Evolutionary conservation across 2,329 filamentous ascomycete genomes (phyloP).

Genomic region (Talaromyces islandicus): DNA sequence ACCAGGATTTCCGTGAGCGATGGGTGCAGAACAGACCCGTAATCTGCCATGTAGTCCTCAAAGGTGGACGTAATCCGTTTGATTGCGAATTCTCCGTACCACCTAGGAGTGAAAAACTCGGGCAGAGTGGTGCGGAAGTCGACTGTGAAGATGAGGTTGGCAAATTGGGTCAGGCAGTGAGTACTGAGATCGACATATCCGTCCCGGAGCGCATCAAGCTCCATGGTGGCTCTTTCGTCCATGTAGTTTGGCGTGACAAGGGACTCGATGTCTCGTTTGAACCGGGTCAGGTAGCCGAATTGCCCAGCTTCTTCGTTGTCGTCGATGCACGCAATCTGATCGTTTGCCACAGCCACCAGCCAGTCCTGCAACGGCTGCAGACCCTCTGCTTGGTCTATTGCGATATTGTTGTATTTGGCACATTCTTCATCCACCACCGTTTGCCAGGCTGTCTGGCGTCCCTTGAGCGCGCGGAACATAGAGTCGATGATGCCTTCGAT

Average conservation of each 20-base stretch:
- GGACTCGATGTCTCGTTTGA: conserved; percentile 75
- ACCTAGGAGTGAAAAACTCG: conserved; percentile 84
- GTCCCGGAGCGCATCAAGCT: conserved; percentile 72
- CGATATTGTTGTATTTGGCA: conserved; percentile 58
- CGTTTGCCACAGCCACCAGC: conserved; percentile 94
- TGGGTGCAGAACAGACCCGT: conserved; percentile 75
- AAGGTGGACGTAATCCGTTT: conserved; percentile 92
- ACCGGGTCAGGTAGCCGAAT: conserved; percentile 76
- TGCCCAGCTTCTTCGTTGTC: conserved; percentile 72
- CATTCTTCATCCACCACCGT: conserved; percentile 82
- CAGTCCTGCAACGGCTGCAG: conserved; percentile 76
- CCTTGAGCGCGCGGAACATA: conserved; percentile 83
- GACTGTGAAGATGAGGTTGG: conserved; percentile 77
- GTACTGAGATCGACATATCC: conserved; percentile 94
- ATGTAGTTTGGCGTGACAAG: conserved; percentile 76
- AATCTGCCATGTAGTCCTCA: conserved; percentile 89
- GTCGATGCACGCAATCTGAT: conserved; percentile 97
- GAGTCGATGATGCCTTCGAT: conserved; percentile 92
- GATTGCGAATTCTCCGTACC: conserved; percentile 84
- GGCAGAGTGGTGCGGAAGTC: conserved; percentile 80
- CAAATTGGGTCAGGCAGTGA: conserved; percentile 84
- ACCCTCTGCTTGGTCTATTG: conserved; percentile 53
- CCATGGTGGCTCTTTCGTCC: conserved; percentile 61
- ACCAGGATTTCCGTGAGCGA: conserved; percentile 86
- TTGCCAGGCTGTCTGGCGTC: conserved; percentile 80